A percentile compares a stretch with the other conserved stretches of the same genome.
Conservation (phyloP, 2,329 filamentous ascomycete species). For the Aspergillus ochraceoroseus region DNA sequence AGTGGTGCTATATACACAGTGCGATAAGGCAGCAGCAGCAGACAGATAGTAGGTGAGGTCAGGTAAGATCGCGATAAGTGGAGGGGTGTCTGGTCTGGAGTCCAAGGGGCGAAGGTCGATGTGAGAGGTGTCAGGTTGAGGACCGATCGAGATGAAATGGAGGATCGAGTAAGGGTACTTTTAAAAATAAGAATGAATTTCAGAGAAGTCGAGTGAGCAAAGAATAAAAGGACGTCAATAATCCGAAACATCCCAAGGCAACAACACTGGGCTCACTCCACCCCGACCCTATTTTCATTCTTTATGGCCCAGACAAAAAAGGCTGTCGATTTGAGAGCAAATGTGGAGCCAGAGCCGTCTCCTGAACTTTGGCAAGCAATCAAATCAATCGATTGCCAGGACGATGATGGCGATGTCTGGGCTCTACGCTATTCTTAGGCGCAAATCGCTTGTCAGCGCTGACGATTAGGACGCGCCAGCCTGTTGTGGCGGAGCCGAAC, state of each 20-base stretch:
- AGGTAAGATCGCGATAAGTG: too few species aligned
- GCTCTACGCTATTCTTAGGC: conserved; percentile 13
- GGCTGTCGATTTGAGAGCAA: conserved; percentile 9
- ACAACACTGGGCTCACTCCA: background rate
- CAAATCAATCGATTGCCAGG: background rate
- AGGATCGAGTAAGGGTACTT: too few species aligned
- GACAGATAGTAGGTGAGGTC: background rate
- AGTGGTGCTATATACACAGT: background rate
- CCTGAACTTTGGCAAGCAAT: background rate
- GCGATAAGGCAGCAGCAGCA: background rate
- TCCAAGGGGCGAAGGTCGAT: too few species aligned
- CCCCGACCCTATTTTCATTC: conserved; percentile 2
- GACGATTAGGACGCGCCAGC: conserved; percentile 15
- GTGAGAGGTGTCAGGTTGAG: too few species aligned
- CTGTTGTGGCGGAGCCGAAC: conserved; percentile 11
- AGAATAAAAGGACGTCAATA: too few species aligned
- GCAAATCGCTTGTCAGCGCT: conserved; percentile 7
- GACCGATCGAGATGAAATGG: too few species aligned
- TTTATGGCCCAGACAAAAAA: conserved; percentile 1
- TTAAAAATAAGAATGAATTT: background rate
- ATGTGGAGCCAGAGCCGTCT: conserved; percentile 6
- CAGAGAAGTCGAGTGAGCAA: background rate
- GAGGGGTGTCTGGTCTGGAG: too few species aligned
- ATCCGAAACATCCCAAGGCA: conserved; percentile 3
- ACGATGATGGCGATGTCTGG: background rate